phyloP scores from a whole-genome alignment of 169 alveolate genomes.

The Cystoisospora suis region DNA sequence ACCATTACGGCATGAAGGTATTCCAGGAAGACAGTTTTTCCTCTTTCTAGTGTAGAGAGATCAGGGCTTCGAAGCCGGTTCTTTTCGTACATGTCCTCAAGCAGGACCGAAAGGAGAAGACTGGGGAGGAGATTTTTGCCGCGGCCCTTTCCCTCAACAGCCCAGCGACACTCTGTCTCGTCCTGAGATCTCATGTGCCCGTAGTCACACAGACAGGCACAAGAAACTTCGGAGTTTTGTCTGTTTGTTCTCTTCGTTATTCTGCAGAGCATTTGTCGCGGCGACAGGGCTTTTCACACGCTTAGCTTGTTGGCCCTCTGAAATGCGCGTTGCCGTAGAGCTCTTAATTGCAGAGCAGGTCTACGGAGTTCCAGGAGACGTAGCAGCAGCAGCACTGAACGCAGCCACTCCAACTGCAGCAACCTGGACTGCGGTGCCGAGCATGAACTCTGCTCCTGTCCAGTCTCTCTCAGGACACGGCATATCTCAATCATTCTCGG shows the following conservation, averaged over 20 bases:
- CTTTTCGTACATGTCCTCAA: too few species aligned
- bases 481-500: too few species aligned
- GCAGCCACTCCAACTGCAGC: slow-evolving; percentile 3
- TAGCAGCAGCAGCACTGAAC: slow-evolving; percentile 56
- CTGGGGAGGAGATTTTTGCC: too few species aligned
- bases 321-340: slow-evolving; percentile 52
- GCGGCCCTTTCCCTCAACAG: too few species aligned
- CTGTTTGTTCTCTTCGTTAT: slow-evolving; percentile 27
- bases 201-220: too few species aligned
- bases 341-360: slow-evolving; percentile 41
- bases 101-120: too few species aligned
- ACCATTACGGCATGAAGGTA: too few species aligned
- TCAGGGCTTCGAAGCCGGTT: too few species aligned
- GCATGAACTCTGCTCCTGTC: neutral
- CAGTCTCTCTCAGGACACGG: neutral
- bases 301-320: slow-evolving; percentile 58
- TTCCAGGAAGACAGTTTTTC: too few species aligned
- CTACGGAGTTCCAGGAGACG: slow-evolving; percentile 31
- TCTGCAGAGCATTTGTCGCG: slow-evolving; percentile 57
- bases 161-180: too few species aligned
- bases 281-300: slow-evolving; percentile 55
- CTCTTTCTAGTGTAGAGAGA: too few species aligned
- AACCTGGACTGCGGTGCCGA: neutral
- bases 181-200: too few species aligned
- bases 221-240: neutral